Conservation (phyloP, 257 asterid species). For the Solanum habrochaites region DNA sequence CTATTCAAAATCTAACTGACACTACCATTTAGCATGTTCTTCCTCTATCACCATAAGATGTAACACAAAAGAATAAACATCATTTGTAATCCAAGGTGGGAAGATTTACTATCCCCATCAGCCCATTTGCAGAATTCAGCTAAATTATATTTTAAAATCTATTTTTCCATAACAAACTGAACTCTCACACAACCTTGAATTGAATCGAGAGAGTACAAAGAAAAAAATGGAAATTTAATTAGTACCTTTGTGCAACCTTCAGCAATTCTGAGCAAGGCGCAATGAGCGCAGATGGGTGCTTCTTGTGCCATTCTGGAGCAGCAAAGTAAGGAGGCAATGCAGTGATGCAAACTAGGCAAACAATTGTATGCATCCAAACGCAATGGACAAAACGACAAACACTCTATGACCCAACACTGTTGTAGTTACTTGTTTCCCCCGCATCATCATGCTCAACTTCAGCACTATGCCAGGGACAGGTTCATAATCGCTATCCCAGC, state of each 20-base stretch:
- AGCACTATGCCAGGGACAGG: constrained; percentile 91
- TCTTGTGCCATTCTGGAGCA: constrained; percentile 93
- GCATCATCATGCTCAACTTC: constrained; percentile 94
- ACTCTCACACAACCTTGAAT: neutral
- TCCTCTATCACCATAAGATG: neutral
- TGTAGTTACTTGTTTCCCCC: constrained; percentile 81
- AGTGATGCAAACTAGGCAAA: constrained; percentile 92
- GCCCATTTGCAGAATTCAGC: neutral
- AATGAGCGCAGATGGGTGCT: constrained; percentile 84
- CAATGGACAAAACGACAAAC: constrained; percentile 73
- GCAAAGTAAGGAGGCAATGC: constrained; percentile 72
- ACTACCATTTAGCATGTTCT: neutral
- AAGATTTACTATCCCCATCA: neutral
- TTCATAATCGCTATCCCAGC: constrained; percentile 80
- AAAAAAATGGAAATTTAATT: neutral
- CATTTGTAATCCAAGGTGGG: neutral
- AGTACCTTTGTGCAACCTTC: constrained; percentile 95
- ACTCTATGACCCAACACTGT: constrained; percentile 96
- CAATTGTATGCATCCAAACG: constrained; percentile 91
- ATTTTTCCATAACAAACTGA: neutral
- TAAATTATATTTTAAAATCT: neutral
- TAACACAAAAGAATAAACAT: neutral
- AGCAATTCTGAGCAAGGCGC: constrained; percentile 98
- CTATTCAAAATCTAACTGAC: neutral
- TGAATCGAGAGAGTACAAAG: neutral